Evolutionary conservation across 257 asterid genomes (phyloP), one percentile per base, ranked within the genome.

Genomic region (Cordia subcordata): DNA sequence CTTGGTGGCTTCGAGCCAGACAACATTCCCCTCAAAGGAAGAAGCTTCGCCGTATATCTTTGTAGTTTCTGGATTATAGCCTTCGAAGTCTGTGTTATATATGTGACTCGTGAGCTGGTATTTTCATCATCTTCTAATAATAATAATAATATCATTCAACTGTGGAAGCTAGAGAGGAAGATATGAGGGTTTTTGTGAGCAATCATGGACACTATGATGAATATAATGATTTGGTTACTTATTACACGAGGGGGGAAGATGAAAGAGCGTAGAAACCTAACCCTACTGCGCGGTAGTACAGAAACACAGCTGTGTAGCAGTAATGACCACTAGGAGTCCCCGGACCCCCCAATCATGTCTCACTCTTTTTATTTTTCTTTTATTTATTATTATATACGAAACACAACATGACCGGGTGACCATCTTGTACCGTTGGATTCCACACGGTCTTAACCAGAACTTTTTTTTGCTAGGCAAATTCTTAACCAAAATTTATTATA

Each of bases 21-120:
- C 74, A 71, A 63, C 77, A 71, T 71, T 54, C 68, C 81, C 72
- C 81, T 67, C 74, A 75, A 70, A 66, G 17, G 20, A 47, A 58
- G 53, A 42, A 63, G 44, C 68, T 42, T 61, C 54, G 50, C 37
- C 47, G 15, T 42, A 42, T 42, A 42, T 42, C 12, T 42, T 42
- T 6, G 35, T 27, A 3, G 47, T 11, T 42, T 8, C 4, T 1
- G 35, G 3, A 27, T 6, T 27, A 6, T 27, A 27, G 35, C 35
- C 6, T 27, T 27, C 12, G 10, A 42, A 11, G 10, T 42, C 15
- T 42, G 47, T 42, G 15, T 42, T 10, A n/a, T n/a, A n/a, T n/a
- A n/a, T n/a, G 35, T 27, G 35, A 27, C 35, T 27, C 6, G 35
- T 27, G 35, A 3, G 35, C 35, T 27, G 35, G 6, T 27, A 27